Evolutionary conservation across 192 early-diverging fungal species (phyloP), one percentile per base, ranked within the genome.

Genomic region (Coemansia sp.): DNA sequence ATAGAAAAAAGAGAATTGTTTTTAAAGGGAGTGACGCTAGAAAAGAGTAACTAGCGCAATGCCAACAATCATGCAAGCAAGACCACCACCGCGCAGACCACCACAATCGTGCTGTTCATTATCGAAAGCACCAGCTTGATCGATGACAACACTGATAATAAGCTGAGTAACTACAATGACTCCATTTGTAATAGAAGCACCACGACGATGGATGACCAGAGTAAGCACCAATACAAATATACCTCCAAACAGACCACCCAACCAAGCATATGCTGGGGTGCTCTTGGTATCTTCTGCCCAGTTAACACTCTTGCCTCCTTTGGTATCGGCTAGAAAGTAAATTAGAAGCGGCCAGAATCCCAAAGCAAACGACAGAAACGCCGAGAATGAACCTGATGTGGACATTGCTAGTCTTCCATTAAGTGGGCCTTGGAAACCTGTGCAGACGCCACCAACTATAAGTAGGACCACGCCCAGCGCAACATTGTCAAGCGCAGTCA

Each of bases 291-390:
- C 56, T 26, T 62, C 54, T 4, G 71, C 55, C 71, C 78, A 74
- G 62, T 81, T 54, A 26, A 81, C 61, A 4, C 66, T 56, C 56
- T 81, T 81, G 21, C 78, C 78, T 18, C 78, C 78, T 49, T 69
- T 71, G 19, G 72, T 81, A 52, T 81, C 78, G 0, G 72, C 78
- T 51, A 81, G 27, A 32, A 81, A 81, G 65, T 81, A 81, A 19
- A 81, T 74, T 7, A 81, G 56, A 18, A 81, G 73, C 4, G 78
- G 78, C 78, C 78, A 81, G 78, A 81, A 81, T 1, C 78, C 78
- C 14, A 81, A 49, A 4, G 73, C 73, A 44, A 81, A 81, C 22
- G 71, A 71, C 21, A 81, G 71, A 34, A 81, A 74, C n/a, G 78
- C 68, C 7, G 72, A 67, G 54, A 81, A 81, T 25, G 78, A 81